phyloP scores from a whole-genome alignment of 2,329 filamentous ascomycete species.

The Trichothecium sympodiale region DNA sequence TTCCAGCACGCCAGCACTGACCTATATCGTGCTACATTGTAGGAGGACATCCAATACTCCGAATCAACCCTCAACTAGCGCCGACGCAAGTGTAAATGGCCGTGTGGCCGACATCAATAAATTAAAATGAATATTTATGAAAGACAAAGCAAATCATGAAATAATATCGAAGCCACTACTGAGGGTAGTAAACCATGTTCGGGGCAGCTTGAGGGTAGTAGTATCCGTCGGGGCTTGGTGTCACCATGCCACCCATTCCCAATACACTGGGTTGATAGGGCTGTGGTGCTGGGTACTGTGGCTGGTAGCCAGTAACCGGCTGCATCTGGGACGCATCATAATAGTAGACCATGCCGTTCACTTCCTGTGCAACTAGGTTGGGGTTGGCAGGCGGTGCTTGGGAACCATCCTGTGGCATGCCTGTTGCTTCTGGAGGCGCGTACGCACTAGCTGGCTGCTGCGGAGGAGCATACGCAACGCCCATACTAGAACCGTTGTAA shows the following conservation, averaged over 20 bases:
- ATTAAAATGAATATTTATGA: no score
- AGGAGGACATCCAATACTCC: conserved; percentile 8
- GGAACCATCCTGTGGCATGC: conserved; percentile 14
- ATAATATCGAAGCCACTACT: conserved; percentile 6
- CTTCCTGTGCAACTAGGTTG: conserved; percentile 67
- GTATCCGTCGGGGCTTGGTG: conserved; percentile 55
- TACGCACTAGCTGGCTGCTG: not conserved
- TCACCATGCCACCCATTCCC: conserved; percentile 73
- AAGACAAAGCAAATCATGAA: conserved; percentile 12
- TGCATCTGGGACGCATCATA: conserved; percentile 69
- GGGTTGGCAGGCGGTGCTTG: conserved; percentile 17
- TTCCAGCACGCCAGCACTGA: conserved; percentile 15
- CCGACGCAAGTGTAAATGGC: conserved; percentile 5
- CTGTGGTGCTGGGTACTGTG: conserved; percentile 36
- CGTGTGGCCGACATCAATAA: no score
- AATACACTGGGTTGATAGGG: conserved; percentile 47
- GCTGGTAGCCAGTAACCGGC: conserved; percentile 33
- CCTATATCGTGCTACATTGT: conserved; percentile 6
- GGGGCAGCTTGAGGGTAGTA: conserved; percentile 52
- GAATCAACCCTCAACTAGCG: no score
- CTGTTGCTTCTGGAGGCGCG: no score
- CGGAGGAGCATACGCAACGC: conserved; percentile 38
- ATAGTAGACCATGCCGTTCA: conserved; percentile 94
- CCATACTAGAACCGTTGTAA: conserved; percentile 36
- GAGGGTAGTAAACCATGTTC: conserved; percentile 49